Conservation (phyloP, 2,329 filamentous ascomycete genomes). For the Penicillium thymicola region DNA sequence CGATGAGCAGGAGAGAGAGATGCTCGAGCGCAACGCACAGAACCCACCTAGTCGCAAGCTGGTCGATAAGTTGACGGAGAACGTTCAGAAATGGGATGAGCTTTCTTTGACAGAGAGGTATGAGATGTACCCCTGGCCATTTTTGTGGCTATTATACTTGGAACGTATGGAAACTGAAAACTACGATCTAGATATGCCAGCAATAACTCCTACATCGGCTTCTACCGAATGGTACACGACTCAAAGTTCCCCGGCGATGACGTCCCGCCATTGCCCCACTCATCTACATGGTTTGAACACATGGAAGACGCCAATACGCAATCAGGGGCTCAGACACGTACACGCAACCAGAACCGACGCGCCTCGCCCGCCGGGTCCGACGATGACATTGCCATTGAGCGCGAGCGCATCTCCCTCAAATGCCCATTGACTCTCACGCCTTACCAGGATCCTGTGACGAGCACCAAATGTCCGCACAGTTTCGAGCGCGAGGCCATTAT, state of each 20-base stretch:
- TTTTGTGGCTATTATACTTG: background rate
- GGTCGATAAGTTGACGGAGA: slow-evolving; percentile 34
- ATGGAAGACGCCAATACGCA: slow-evolving; percentile 37
- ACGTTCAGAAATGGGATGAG: slow-evolving; percentile 34
- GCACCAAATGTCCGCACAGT: slow-evolving; percentile 49
- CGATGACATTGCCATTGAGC: slow-evolving; percentile 47
- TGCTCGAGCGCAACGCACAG: slow-evolving; percentile 20
- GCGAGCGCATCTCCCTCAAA: slow-evolving; percentile 45
- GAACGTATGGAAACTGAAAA: slow-evolving; percentile 18
- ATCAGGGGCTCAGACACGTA: slow-evolving; percentile 11
- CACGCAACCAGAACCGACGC: slow-evolving; percentile 23
- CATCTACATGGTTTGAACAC: slow-evolving; percentile 61
- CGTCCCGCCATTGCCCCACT: slow-evolving; percentile 52
- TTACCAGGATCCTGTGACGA: slow-evolving; percentile 48
- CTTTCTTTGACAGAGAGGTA: slow-evolving; percentile 45
- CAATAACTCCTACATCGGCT: slow-evolving; percentile 60
- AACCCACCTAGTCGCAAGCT: slow-evolving; percentile 37
- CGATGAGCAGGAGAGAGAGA: slow-evolving; percentile 38
- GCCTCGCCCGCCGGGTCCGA: slow-evolving; percentile 34
- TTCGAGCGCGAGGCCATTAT: slow-evolving; percentile 49
- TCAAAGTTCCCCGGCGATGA: slow-evolving; percentile 54
- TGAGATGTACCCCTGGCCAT: slow-evolving; percentile 22
- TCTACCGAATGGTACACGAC: slow-evolving; percentile 61
- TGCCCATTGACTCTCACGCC: slow-evolving; percentile 49
- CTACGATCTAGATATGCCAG: slow-evolving; percentile 48